Evolutionary conservation across 2,329 filamentous ascomycete genomes (phyloP).

Genomic region (Neofusicoccum cordaticola): DNA sequence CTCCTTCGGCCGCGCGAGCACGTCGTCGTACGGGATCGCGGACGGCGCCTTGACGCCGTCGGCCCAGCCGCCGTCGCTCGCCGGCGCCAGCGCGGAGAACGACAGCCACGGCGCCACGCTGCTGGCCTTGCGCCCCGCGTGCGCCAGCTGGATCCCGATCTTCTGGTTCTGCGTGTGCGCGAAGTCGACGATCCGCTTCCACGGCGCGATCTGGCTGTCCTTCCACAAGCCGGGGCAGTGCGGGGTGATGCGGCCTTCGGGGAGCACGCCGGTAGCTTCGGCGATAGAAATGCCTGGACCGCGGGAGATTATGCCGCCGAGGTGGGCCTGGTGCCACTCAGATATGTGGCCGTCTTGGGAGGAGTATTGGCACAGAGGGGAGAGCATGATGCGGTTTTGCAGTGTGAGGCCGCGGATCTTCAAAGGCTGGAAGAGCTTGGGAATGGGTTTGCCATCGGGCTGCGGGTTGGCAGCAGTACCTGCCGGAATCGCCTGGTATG

Average conservation of each 20-base stretch:
- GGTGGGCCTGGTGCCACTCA: slow-evolving; percentile 77
- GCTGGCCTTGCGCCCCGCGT: slow-evolving; percentile 68
- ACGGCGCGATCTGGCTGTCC: slow-evolving; percentile 73
- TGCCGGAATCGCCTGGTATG: slow-evolving; percentile 44
- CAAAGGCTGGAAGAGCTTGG: slow-evolving; percentile 59
- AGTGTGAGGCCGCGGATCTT: slow-evolving; percentile 58
- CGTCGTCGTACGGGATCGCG: slow-evolving; percentile 60
- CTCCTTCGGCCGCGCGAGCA: slow-evolving; percentile 61
- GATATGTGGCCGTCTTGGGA: slow-evolving; percentile 70
- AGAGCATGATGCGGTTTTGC: slow-evolving; percentile 65
- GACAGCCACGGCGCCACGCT: slow-evolving; percentile 64
- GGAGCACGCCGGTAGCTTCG: slow-evolving; percentile 73
- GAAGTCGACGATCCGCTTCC: slow-evolving; percentile 72
- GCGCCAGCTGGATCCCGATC: slow-evolving; percentile 75
- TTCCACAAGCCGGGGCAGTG: slow-evolving; percentile 79
- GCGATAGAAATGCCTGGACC: slow-evolving; percentile 72
- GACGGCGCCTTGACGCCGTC: slow-evolving; percentile 56
- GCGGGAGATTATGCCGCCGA: slow-evolving; percentile 73
- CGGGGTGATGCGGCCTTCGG: slow-evolving; percentile 80
- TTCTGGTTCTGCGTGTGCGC: slow-evolving; percentile 75
- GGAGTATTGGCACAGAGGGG: slow-evolving; percentile 66
- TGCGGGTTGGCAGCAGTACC: slow-evolving; percentile 48
- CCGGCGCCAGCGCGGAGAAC: slow-evolving; percentile 53
- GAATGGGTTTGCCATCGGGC: slow-evolving; percentile 46
- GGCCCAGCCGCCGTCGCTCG: slow-evolving; percentile 50